phyloP scores from a whole-genome alignment of 257 asterid genomes.

The Oldenlandia corymbosa region DNA sequence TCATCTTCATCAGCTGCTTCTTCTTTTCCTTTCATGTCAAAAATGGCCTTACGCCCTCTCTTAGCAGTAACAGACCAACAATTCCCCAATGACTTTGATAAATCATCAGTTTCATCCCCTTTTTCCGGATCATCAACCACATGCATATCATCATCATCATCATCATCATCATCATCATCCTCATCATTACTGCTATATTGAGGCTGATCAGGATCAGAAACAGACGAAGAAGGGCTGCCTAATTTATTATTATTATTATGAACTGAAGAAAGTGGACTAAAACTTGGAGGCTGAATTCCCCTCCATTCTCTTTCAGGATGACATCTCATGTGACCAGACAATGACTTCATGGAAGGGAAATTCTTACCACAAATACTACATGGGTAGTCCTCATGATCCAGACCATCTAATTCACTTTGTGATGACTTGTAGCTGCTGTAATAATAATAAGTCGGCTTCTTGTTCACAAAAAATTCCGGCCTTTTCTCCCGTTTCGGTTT shows the following conservation, averaged over 20 bases:
- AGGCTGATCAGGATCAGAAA: conserved; percentile 17
- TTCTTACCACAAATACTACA: conserved; percentile 38
- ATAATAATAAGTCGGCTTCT: neutral
- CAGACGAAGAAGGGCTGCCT: conserved; percentile 16
- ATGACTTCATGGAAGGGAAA: conserved; percentile 46
- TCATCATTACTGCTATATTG: neutral
- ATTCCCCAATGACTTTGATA: conserved; percentile 17
- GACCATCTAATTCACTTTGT: too few relatives aligned
- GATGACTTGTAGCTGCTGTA: neutral
- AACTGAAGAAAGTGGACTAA: too few relatives aligned
- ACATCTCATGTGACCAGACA: conserved; percentile 63
- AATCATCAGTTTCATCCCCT: conserved; percentile 7
- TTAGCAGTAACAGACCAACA: conserved; percentile 54
- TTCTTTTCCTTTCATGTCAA: conserved; percentile 14
- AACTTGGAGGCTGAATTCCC: conserved; percentile 39
- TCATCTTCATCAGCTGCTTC: conserved; percentile 5
- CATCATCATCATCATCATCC: neutral
- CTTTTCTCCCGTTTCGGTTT: conserved; percentile 10
- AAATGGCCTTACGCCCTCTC: conserved; percentile 43
- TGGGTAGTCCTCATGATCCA: too few relatives aligned
- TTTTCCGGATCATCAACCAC: neutral
- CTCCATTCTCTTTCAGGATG: conserved; percentile 61
- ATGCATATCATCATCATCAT: neutral
- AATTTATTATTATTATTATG: neutral
- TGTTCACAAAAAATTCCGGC: conserved; percentile 7